phyloP scores from a whole-genome alignment of 1,284 basidiomycete genomes.

The Leccinum subrobustum region DNA sequence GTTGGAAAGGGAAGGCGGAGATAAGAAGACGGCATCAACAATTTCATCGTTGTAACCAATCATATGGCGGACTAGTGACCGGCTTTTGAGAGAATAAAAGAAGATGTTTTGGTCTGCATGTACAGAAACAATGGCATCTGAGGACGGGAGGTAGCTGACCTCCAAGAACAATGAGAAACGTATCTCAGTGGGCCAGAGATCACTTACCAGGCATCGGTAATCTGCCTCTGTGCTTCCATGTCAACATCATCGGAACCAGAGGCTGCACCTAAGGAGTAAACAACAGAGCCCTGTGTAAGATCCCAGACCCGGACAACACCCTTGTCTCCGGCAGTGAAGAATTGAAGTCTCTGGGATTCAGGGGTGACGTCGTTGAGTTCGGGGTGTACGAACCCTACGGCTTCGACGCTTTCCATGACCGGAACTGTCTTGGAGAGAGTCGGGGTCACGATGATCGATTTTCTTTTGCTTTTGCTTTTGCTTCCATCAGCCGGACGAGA shows the following conservation, averaged over 20 bases:
- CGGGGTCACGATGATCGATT: constrained; percentile 43
- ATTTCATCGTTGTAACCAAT: constrained; percentile 99
- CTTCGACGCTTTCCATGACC: constrained; percentile 84
- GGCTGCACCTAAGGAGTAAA: constrained; percentile 62
- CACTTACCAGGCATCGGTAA: constrained; percentile 68
- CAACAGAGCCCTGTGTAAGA: constrained; percentile 59
- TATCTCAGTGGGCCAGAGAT: constrained; percentile 11
- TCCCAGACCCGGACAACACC: constrained; percentile 86
- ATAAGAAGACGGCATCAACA: constrained; percentile 83
- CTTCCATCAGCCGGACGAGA: constrained; percentile 17
- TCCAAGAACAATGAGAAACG: constrained; percentile 22
- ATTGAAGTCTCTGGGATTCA: constrained; percentile 48
- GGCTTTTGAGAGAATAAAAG: constrained; percentile 73
- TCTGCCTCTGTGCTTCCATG: constrained; percentile 77
- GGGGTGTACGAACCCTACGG: constrained; percentile 69
- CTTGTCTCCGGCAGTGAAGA: constrained; percentile 90
- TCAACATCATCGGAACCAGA: constrained; percentile 47
- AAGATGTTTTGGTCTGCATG: constrained; percentile 98
- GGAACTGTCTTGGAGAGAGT: constrained; percentile 82
- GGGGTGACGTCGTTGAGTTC: constrained; percentile 48
- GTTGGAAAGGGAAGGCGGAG: constrained; percentile 33
- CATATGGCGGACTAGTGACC: constrained; percentile 75
- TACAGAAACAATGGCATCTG: constrained; percentile 76
- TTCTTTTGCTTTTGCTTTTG: constrained; percentile 53
- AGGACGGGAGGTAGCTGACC: constrained; percentile 64